phyloP scores from a whole-genome alignment of 805 yeast species.

The Zygosaccharomyces siamensis region DNA sequence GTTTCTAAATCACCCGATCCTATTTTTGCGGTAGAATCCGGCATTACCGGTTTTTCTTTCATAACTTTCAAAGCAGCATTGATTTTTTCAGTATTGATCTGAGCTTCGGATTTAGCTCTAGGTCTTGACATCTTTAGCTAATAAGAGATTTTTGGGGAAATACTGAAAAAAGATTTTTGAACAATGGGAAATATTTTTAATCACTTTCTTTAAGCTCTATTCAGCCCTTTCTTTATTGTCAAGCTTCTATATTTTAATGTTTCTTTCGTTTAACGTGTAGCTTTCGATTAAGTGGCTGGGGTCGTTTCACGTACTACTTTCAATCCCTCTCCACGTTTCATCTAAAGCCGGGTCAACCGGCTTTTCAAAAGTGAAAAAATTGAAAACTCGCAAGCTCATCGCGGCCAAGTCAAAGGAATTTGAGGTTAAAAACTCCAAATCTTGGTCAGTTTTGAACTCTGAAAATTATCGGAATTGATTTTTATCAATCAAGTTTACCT shows the following conservation, averaged over 20 bases:
- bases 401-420: background rate
- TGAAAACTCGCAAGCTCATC: slow-evolving; percentile 17
- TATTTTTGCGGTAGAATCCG: slow-evolving; percentile 3
- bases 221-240: background rate
- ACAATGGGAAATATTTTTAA: background rate
- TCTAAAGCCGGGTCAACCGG: slow-evolving; percentile 2
- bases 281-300: background rate
- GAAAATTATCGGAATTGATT: background rate
- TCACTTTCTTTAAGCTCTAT: background rate
- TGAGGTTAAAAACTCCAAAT: background rate
- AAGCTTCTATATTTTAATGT: background rate
- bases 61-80: slow-evolving; percentile 62
- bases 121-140: slow-evolving; percentile 2
- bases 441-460: background rate
- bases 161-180: background rate
- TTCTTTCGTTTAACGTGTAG: background rate
- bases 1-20: slow-evolving; percentile 8
- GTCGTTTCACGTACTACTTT: background rate
- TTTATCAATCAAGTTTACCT: background rate
- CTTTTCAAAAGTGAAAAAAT: background rate
- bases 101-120: slow-evolving; percentile 28
- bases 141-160: background rate
- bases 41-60: slow-evolving; percentile 38
- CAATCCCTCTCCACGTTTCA: background rate
- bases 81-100: slow-evolving; percentile 51